phyloP scores from a whole-genome alignment of 2,329 filamentous ascomycete species.

The Pseudogymnoascus sp. region DNA sequence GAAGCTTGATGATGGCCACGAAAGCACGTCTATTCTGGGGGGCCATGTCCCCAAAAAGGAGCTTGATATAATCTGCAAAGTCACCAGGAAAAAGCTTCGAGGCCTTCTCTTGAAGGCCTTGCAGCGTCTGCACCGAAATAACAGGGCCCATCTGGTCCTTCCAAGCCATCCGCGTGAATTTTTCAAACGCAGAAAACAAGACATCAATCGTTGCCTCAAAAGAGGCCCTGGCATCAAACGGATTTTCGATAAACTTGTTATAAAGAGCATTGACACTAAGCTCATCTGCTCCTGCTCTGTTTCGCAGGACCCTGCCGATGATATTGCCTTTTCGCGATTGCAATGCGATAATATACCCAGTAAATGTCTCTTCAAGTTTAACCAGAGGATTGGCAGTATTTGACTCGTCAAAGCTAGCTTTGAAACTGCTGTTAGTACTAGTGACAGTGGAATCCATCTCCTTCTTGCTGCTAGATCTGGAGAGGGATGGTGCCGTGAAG shows the following conservation, averaged over 20 bases:
- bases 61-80: constrained; percentile 61
- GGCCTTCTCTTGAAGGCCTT: constrained; percentile 62
- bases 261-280: constrained; percentile 82
- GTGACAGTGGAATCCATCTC: constrained; percentile 1
- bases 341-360: constrained; percentile 71
- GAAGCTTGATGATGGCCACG: constrained; percentile 71
- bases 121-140: constrained; percentile 61
- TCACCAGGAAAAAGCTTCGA: constrained; percentile 62
- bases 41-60: constrained; percentile 56
- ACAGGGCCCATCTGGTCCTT: constrained; percentile 79
- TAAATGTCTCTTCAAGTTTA: constrained; percentile 75
- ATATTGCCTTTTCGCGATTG: constrained; percentile 83
- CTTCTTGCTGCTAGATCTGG: constrained; percentile 23
- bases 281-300: constrained; percentile 62
- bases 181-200: constrained; percentile 87
- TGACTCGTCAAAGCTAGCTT: constrained; percentile 40
- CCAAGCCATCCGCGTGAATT: constrained; percentile 84
- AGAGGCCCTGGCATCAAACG: constrained; percentile 66
- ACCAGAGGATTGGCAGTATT: constrained; percentile 57
- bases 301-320: constrained; percentile 66
- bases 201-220: constrained; percentile 73
- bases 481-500: constrained; percentile 25
- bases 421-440: constrained; percentile 26
- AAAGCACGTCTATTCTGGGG: constrained; percentile 70
- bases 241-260: constrained; percentile 77